Percentiles rank a stretch among this genome's conserved stretches.
Evolutionary conservation across 176 grass and related monocot genomes (phyloP).

Genomic region (Triticum timopheevii): DNA sequence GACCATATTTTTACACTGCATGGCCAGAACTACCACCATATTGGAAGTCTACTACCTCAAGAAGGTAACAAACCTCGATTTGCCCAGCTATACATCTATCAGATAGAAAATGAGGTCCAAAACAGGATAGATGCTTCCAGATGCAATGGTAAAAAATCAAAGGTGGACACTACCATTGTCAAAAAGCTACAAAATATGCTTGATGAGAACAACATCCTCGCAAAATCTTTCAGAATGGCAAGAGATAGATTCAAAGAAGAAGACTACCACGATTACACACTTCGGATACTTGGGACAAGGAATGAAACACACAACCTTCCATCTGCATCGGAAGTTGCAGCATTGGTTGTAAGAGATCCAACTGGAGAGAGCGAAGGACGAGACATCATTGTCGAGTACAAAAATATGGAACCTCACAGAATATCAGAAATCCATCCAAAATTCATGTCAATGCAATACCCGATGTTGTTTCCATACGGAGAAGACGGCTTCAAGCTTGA

Average conservation of each 20-base stretch:
- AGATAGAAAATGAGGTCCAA: background rate
- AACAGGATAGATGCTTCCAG: constrained; percentile 7
- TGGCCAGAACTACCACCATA: background rate
- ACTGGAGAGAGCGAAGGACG: too few relatives aligned
- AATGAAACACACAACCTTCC: background rate
- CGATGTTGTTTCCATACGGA: too few relatives aligned
- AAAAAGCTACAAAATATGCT: background rate
- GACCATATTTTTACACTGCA: constrained; percentile 3
- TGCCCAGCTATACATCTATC: background rate
- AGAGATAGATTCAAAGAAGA: too few relatives aligned
- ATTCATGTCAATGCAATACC: too few relatives aligned
- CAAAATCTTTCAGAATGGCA: background rate
- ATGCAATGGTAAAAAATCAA: background rate
- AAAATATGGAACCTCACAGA: background rate
- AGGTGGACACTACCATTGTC: background rate
- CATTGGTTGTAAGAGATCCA: background rate
- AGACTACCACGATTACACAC: too few relatives aligned
- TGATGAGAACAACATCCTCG: background rate
- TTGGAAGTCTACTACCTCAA: background rate
- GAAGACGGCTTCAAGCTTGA: background rate
- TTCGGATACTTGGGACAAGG: background rate
- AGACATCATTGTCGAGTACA: background rate
- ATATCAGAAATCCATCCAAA: too few relatives aligned
- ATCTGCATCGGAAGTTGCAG: background rate
- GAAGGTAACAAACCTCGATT: background rate